phyloP scores from a whole-genome alignment of 192 early-diverging fungal species.

The Podila minutissima region DNA sequence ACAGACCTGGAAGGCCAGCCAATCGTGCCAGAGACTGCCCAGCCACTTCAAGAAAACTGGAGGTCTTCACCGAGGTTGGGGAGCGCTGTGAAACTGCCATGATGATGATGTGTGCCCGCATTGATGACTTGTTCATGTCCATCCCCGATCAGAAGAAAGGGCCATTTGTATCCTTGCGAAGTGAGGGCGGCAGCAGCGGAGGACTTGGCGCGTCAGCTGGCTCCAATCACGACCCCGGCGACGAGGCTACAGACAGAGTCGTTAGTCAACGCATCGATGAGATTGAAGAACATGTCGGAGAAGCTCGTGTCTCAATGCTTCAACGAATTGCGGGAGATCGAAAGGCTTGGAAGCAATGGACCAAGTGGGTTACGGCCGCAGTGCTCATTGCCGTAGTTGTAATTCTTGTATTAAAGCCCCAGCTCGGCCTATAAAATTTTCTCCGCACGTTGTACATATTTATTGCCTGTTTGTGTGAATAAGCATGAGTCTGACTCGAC shows the following conservation, averaged over 20 bases:
- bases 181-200: too few relatives aligned
- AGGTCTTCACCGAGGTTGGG: constrained; percentile 31
- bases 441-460: too few relatives aligned
- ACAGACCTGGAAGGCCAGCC: constrained; percentile 23
- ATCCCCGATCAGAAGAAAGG: constrained; percentile 33
- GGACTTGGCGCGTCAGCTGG: neutral
- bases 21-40: constrained; percentile 33
- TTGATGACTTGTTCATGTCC: constrained; percentile 41
- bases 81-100: constrained; percentile 41
- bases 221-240: neutral
- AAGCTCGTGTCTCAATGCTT: neutral
- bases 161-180: constrained; percentile 3
- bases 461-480: too few relatives aligned
- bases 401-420: constrained; percentile 25
- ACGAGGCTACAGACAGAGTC: too few relatives aligned
- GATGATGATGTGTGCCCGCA: constrained; percentile 44
- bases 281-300: neutral
- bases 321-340: constrained; percentile 4
- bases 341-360: constrained; percentile 2
- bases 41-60: constrained; percentile 18
- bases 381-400: constrained; percentile 23
- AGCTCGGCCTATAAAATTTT: neutral
- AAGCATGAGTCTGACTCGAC: too few relatives aligned
- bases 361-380: constrained; percentile 24
- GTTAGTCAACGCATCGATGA: too few relatives aligned